phyloP scores from a whole-genome alignment of 768 basidiomycete species.

The Leccinellum albellum region DNA sequence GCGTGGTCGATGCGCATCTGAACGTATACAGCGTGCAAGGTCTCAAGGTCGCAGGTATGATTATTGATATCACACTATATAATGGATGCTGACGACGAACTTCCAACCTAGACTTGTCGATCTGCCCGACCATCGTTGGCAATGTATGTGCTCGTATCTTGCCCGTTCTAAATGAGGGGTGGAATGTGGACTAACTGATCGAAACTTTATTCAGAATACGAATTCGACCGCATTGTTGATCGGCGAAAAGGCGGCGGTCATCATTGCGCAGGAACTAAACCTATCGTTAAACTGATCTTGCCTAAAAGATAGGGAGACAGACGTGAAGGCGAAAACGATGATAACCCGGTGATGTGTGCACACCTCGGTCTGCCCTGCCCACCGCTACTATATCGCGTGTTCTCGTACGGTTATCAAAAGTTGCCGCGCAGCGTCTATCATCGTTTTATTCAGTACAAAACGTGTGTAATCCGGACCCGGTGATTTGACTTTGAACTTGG shows the following conservation, averaged over 20 bases:
- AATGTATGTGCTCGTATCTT: background rate
- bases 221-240: constrained; percentile 15
- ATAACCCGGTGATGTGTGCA: background rate
- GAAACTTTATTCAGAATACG: constrained; percentile 6
- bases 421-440: background rate
- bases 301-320: background rate
- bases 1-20: constrained; percentile 58
- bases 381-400: background rate
- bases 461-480: no score
- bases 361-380: no score
- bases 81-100: background rate
- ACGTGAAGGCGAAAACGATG: background rate
- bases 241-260: constrained; percentile 15
- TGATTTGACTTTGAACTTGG: no score
- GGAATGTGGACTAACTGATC: background rate
- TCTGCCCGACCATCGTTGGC: constrained; percentile 2
- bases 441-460: background rate
- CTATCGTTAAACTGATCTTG: background rate
- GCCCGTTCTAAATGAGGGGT: background rate
- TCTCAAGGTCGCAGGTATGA: constrained; percentile 60
- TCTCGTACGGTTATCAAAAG: background rate
- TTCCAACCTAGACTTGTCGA: background rate
- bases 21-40: constrained; percentile 60
- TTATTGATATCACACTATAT: background rate
- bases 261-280: constrained; percentile 10